phyloP scores from a whole-genome alignment of 768 basidiomycete genomes.

The Lactarius hatsudake region DNA sequence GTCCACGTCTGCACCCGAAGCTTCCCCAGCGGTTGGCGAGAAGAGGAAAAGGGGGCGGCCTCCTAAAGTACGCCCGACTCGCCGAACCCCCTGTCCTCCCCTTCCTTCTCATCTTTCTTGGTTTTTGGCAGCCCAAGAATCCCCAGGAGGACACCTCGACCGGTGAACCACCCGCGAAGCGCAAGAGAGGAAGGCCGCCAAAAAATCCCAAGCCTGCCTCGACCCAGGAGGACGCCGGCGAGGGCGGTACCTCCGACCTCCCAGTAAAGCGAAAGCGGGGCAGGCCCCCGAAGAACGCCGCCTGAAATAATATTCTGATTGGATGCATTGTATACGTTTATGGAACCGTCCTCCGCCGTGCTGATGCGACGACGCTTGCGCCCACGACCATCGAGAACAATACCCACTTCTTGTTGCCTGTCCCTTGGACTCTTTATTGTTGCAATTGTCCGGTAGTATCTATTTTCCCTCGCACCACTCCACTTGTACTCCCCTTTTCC shows the following conservation, averaged over 20 bases:
- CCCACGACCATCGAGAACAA: conserved; percentile 37
- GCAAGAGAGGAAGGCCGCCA: conserved; percentile 72
- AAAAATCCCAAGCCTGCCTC: conserved; percentile 54
- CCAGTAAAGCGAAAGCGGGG: conserved; percentile 68
- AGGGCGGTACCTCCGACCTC: conserved; percentile 45
- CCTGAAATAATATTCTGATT: conserved; percentile 27
- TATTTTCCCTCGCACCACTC: conserved; percentile 21
- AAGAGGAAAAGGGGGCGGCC: conserved; percentile 52
- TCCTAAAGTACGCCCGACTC: conserved; percentile 43
- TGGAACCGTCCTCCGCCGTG: conserved; percentile 26
- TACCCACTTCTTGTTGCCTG: conserved; percentile 37
- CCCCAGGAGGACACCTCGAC: conserved; percentile 43
- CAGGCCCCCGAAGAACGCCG: conserved; percentile 52
- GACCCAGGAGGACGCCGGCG: conserved; percentile 40
- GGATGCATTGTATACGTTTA: conserved; percentile 36
- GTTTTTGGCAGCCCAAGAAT: conserved; percentile 35
- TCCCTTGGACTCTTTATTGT: conserved; percentile 28
- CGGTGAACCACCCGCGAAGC: conserved; percentile 44
- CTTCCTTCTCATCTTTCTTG: conserved; percentile 16
- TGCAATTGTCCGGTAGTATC: conserved; percentile 24
- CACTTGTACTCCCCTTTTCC: conserved; percentile 25
- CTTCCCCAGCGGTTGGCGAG: conserved; percentile 32
- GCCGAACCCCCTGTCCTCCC: background rate
- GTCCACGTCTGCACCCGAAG: conserved; percentile 32
- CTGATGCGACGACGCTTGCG: conserved; percentile 30